These are phyloP conservation scores for Heterobasidion occidentale DNA, from an alignment of 1,284 basidiomycete genomes.

Conservation along the genomic window DNA sequence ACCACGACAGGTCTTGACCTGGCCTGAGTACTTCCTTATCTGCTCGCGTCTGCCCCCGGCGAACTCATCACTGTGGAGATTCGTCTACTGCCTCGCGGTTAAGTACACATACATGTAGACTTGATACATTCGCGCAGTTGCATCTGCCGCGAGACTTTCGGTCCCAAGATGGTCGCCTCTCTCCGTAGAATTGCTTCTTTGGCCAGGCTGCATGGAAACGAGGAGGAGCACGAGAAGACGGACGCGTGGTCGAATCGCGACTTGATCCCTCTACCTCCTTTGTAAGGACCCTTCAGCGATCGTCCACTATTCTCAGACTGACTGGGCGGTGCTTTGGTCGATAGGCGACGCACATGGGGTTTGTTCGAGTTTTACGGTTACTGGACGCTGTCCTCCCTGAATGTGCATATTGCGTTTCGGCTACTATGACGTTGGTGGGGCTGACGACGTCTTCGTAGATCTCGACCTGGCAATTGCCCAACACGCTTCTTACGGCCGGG, in stretches of 20 bases:
- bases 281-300: background rate
- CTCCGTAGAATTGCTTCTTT: background rate
- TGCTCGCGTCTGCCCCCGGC: too few species aligned
- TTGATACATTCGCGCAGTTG: too few species aligned
- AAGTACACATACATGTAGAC: too few species aligned
- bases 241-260: conserved; percentile 12
- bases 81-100: too few species aligned
- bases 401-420: conserved; percentile 1
- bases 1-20: too few species aligned
- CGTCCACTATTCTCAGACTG: too few species aligned
- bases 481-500: conserved; percentile 10
- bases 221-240: conserved; percentile 9
- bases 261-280: conserved; percentile 11
- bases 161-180: too few species aligned
- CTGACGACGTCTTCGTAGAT: conserved; percentile 2
- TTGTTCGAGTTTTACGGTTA: conserved; percentile 11
- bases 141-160: too few species aligned
- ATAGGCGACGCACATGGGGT: conserved; percentile 11
- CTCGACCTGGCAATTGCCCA: conserved; percentile 11
- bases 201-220: conserved; percentile 7
- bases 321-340: too few species aligned
- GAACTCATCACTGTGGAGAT: too few species aligned
- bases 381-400: conserved; percentile 10
- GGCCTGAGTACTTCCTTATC: too few species aligned
- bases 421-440: background rate